phyloP scores from a whole-genome alignment of 2,329 filamentous ascomycete species.

The Botryotinia narcissicola region DNA sequence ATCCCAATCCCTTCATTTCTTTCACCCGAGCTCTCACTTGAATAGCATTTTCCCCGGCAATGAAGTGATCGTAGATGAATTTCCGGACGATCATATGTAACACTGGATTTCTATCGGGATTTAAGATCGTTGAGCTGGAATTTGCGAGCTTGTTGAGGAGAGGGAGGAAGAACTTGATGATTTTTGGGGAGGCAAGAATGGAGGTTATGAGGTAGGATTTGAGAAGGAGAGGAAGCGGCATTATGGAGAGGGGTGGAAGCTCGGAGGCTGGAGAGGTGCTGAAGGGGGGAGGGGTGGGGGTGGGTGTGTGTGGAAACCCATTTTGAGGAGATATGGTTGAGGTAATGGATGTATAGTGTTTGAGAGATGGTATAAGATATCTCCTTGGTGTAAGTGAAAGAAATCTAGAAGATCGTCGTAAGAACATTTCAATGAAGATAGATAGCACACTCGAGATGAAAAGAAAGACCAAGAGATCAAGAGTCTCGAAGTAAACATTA shows the following conservation, averaged over 20 bases:
- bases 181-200: slow-evolving; percentile 19
- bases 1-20: slow-evolving; percentile 69
- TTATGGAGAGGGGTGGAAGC: slow-evolving; percentile 22
- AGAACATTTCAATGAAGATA: not conserved
- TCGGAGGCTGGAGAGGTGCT: not conserved
- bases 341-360: not conserved
- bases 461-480: not conserved
- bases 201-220: slow-evolving; percentile 20
- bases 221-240: slow-evolving; percentile 19
- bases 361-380: not conserved
- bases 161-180: slow-evolving; percentile 20
- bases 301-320: not conserved
- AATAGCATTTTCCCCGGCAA: slow-evolving; percentile 67
- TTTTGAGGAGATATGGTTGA: not conserved
- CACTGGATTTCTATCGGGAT: slow-evolving; percentile 68
- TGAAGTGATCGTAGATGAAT: slow-evolving; percentile 87
- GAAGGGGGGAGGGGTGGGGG: not conserved
- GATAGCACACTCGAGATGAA: not conserved
- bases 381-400: not conserved
- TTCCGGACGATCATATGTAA: slow-evolving; percentile 67
- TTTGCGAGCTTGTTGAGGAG: slow-evolving; percentile 17
- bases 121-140: slow-evolving; percentile 21
- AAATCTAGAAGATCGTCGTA: not conserved
- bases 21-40: slow-evolving; percentile 66
- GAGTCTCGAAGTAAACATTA: not conserved